Evolutionary conservation across 306 rosid genomes (phyloP), one percentile per base, ranked within the genome.

Genomic region (Citrullus colocynthis): DNA sequence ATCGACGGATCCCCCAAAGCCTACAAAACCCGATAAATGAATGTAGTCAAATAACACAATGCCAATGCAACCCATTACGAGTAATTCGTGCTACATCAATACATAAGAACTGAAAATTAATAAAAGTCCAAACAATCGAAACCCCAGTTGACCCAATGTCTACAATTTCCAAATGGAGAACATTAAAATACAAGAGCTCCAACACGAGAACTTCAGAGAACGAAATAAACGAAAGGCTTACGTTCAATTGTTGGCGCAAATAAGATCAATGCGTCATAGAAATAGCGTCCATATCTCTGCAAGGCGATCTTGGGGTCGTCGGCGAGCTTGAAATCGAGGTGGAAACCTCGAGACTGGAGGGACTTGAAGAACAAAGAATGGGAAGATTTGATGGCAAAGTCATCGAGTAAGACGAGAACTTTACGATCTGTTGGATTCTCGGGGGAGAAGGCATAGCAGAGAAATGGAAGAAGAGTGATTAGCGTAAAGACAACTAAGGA

Each of bases 1-100:
- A 41, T 95, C 97, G 70, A 95, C 64, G 62, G 99, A 89, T 74
- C 97, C 99, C 78, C 97, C 99, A 78, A 95, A 88, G 66, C 99
- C 99, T 95, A 80, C n/a, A 85, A 11, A 17, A 34, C 59, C 51
- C 21, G 48, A 64, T 20, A 72, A 66, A 49, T 11, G 79, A 20
- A 30, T 5, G 12, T 11, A 51, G 59, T n/a, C 24, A 42, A 41
- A 18, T 0, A 42, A 6, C 75, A 12, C 11, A 45, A 24, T 7
- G 17, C 17, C 21, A 7, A 24, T 30, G 8, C 78, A 30, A 9
- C 6, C 62, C 61, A 73, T 73, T 52, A 24, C 21, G 62, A 51
- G 2, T 52, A 74, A 74, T 74, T 74, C 30, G 15, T 2, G 4
- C 24, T 14, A 72, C 44, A 6, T 14, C 41, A 13, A 52, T 28